These are phyloP conservation scores for Leccinum solheimii DNA, from an alignment of 1,284 basidiomycete species.

Conservation along the genomic window DNA sequence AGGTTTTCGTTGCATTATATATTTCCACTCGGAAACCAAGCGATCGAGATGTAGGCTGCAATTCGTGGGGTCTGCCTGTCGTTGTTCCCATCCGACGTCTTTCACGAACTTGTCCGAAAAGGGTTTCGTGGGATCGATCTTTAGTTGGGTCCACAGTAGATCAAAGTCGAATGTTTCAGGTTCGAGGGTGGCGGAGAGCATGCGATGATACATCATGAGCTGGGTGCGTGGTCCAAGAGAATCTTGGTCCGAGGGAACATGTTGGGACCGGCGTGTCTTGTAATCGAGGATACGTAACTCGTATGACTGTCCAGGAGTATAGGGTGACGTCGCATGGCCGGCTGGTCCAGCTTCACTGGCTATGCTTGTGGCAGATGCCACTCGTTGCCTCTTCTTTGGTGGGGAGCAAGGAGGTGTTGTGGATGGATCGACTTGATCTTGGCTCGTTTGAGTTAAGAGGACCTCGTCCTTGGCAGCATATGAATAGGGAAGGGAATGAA, in stretches of 20 bases:
- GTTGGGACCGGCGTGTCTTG: constrained; percentile 64
- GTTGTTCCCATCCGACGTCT: constrained; percentile 44
- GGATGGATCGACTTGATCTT: background rate
- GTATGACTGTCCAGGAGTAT: constrained; percentile 18
- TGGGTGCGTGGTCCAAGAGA: constrained; percentile 69
- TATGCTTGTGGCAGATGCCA: background rate
- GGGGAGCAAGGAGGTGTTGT: constrained; percentile 8
- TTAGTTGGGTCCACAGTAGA: constrained; percentile 53
- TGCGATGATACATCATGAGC: constrained; percentile 81
- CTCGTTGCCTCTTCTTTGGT: constrained; percentile 21
- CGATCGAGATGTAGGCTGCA: constrained; percentile 30
- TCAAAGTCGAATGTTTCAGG: constrained; percentile 53
- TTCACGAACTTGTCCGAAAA: constrained; percentile 61
- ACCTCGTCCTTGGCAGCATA: constrained; percentile 44
- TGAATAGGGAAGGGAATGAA: background rate
- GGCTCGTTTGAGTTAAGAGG: background rate
- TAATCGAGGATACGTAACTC: constrained; percentile 66
- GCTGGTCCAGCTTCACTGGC: background rate
- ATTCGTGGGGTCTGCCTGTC: constrained; percentile 37
- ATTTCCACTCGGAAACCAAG: constrained; percentile 35
- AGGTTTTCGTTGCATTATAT: constrained; percentile 23
- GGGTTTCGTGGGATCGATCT: constrained; percentile 43
- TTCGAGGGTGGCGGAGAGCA: constrained; percentile 57
- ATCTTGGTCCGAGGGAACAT: constrained; percentile 64
- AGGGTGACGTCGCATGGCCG: constrained; percentile 7